Conservation (phyloP, 768 basidiomycete genomes). For the Strobilomyces dryophilus region DNA sequence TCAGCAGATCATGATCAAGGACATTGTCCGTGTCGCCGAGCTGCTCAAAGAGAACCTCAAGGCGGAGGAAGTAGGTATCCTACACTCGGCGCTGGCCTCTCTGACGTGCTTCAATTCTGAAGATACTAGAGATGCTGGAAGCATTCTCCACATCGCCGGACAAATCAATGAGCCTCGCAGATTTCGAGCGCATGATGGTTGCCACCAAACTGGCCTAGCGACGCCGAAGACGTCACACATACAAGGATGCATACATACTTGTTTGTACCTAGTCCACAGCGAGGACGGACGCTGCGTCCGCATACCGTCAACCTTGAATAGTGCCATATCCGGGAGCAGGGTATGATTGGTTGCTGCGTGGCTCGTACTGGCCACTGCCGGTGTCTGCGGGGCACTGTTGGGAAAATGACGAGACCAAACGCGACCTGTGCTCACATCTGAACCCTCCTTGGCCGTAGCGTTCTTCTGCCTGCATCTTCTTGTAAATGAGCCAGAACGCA, state of each 20-base stretch:
- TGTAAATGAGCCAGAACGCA: conserved; percentile 89
- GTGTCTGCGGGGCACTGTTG: conserved; percentile 24
- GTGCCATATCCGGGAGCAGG: conserved; percentile 35
- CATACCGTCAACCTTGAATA: conserved; percentile 13
- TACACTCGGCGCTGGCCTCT: neutral
- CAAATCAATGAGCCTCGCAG: conserved; percentile 59
- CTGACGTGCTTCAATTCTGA: conserved; percentile 4
- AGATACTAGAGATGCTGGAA: conserved; percentile 82
- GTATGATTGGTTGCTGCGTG: conserved; percentile 21
- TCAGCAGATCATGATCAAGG: conserved; percentile 61
- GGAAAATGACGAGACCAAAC: neutral
- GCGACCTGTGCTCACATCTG: conserved; percentile 53
- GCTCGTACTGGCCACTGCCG: conserved; percentile 37
- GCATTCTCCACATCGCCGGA: conserved; percentile 68
- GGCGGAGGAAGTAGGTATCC: conserved; percentile 59
- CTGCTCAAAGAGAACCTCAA: conserved; percentile 69
- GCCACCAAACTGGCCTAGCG: conserved; percentile 37
- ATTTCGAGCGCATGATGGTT: conserved; percentile 77
- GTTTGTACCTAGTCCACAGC: neutral
- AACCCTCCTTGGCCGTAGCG: conserved; percentile 74
- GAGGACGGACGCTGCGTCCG: neutral
- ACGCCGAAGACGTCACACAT: neutral
- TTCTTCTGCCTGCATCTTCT: conserved; percentile 85
- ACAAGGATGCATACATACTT: conserved; percentile 1
- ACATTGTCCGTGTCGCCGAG: conserved; percentile 57